Evolutionary conservation across 2,329 filamentous ascomycete species (phyloP).

Genomic region (Hypoxylon sp.): DNA sequence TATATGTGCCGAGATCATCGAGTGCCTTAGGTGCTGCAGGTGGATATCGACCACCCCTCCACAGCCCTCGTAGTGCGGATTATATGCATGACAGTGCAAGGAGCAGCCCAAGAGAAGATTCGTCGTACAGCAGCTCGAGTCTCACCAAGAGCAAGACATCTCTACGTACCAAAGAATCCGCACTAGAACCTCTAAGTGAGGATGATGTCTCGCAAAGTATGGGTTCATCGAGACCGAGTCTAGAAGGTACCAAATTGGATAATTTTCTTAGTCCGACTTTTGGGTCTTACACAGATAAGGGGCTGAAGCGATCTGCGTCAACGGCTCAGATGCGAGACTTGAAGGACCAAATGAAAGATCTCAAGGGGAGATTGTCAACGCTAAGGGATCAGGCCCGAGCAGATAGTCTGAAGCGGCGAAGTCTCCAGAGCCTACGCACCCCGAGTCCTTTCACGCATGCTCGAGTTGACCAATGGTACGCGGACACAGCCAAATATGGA

Average conservation of each 20-base stretch:
- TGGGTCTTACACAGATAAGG: conserved; percentile 61
- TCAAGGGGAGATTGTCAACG: conserved; percentile 87
- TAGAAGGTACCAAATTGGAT: conserved; percentile 55
- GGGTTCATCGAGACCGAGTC: conserved; percentile 45
- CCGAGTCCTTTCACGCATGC: conserved; percentile 85
- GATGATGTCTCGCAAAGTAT: conserved; percentile 59
- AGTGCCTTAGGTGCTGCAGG: conserved; percentile 74
- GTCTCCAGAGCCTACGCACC: conserved; percentile 80
- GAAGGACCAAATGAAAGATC: conserved; percentile 86
- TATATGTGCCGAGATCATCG: conserved; percentile 70
- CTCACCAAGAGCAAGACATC: conserved; percentile 56
- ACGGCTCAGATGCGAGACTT: conserved; percentile 80
- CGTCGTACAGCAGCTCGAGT: conserved; percentile 43
- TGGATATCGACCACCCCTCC: conserved; percentile 68
- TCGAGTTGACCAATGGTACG: conserved; percentile 68
- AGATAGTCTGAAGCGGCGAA: conserved; percentile 83
- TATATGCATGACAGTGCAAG: conserved; percentile 56
- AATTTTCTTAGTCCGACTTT: conserved; percentile 63
- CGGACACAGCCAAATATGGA: conserved; percentile 52
- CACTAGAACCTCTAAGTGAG: conserved; percentile 69
- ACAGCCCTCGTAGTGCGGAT: conserved; percentile 62
- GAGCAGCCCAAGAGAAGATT: conserved; percentile 43
- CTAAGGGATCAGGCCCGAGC: conserved; percentile 83
- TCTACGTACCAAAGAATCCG: conserved; percentile 59
- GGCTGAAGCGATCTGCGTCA: conserved; percentile 76